A percentile compares a stretch with the other conserved stretches of the same genome.
Evolutionary conservation across 2,329 filamentous ascomycete species (phyloP).

Genomic region (Aspergillus bombycis): DNA sequence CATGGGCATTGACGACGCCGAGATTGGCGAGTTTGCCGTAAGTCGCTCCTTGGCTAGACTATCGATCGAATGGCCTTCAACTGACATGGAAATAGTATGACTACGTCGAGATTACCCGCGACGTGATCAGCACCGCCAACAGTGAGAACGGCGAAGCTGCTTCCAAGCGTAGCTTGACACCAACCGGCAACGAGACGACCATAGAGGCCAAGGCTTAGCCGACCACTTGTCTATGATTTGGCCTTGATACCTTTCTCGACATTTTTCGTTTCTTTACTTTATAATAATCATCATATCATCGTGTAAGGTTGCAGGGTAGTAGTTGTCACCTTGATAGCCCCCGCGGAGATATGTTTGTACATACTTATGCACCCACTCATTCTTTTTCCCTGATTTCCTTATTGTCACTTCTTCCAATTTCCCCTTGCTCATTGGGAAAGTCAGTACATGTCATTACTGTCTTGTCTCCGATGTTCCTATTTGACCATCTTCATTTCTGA

Average conservation of each 20-base stretch:
- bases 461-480: not conserved
- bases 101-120: constrained; percentile 80
- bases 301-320: not conserved
- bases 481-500: no score
- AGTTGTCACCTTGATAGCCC: not conserved
- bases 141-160: constrained; percentile 28
- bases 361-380: not conserved
- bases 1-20: constrained; percentile 82
- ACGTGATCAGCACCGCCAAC: constrained; percentile 54
- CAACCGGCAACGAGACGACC: constrained; percentile 19
- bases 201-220: constrained; percentile 31
- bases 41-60: constrained; percentile 29
- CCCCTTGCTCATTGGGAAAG: not conserved
- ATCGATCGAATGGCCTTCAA: constrained; percentile 4
- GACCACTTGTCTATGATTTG: not conserved
- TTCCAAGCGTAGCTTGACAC: constrained; percentile 36
- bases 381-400: not conserved
- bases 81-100: constrained; percentile 62
- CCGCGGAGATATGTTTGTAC: not conserved
- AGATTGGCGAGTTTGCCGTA: constrained; percentile 89
- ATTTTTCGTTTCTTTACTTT: not conserved
- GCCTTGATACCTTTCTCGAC: not conserved
- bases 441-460: no score
- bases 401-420: not conserved
- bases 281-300: not conserved